Evolutionary conservation across 805 yeast species (phyloP).

Genomic region (Sugiyamaella lignohabitans): DNA sequence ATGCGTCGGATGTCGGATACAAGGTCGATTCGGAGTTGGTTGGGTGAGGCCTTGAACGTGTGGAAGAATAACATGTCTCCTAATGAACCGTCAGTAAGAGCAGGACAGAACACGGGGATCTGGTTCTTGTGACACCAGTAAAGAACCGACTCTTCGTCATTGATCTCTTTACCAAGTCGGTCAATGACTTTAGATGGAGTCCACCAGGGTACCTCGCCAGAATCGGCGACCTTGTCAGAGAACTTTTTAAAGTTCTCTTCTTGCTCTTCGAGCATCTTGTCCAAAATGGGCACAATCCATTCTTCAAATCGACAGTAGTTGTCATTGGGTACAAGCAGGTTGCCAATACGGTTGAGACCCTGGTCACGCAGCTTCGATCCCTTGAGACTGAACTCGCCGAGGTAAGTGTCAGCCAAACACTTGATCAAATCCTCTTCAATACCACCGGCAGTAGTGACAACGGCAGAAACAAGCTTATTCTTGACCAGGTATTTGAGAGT

Average conservation of each 20-base stretch:
- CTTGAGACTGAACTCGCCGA: conserved; percentile 82
- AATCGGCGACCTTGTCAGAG: conserved; percentile 51
- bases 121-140: conserved; percentile 98
- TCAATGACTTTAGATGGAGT: conserved; percentile 92
- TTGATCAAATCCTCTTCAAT: conserved; percentile 96
- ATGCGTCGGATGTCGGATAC: conserved; percentile 89
- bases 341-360: conserved; percentile 98
- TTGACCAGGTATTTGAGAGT: conserved; percentile 85
- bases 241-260: conserved; percentile 51
- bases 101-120: conserved; percentile 96
- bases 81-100: conserved; percentile 94
- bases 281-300: conserved; percentile 95
- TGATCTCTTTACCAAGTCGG: conserved; percentile 89
- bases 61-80: conserved; percentile 99
- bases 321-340: conserved; percentile 93
- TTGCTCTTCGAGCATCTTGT: conserved; percentile 82
- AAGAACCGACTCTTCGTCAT: conserved; percentile 86
- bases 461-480: conserved; percentile 88
- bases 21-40: conserved; percentile 81
- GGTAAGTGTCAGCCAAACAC: conserved; percentile 90
- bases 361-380: conserved; percentile 83
- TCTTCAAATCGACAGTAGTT: conserved; percentile 97
- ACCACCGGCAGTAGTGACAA: conserved; percentile 98
- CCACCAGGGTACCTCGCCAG: conserved; percentile 63
- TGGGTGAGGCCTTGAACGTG: conserved; percentile 90